A percentile compares a stretch with the other conserved stretches of the same genome.
Conservation (phyloP, 305 asterid genomes). For the Fraxinus xanthoxyloides region DNA sequence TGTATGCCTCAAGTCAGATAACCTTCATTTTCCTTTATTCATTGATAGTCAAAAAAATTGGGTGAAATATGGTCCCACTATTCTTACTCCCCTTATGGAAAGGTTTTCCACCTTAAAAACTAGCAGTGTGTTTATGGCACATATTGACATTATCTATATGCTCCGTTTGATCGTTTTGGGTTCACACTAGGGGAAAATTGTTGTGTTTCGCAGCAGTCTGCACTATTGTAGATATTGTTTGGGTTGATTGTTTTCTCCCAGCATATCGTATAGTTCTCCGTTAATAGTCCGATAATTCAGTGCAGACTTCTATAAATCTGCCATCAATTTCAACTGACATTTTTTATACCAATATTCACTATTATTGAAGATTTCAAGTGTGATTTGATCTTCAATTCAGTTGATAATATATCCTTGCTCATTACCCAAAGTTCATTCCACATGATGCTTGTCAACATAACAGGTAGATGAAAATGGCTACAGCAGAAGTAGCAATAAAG, state of each 20-base stretch:
- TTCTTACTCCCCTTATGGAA: not conserved
- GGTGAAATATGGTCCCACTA: not conserved
- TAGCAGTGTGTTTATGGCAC: not conserved
- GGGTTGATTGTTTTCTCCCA: not conserved
- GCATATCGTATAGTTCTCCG: not conserved
- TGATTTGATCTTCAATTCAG: not conserved
- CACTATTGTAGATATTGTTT: not conserved
- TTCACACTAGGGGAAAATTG: not conserved
- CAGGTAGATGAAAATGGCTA: not conserved
- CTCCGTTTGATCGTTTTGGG: not conserved
- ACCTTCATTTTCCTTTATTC: not conserved
- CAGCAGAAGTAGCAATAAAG: not conserved
- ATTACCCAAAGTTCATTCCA: not conserved
- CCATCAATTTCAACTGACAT: not conserved
- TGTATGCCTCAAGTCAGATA: not conserved
- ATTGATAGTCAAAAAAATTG: not conserved
- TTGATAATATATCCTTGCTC: not conserved
- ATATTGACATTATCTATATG: not conserved
- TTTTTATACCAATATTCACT: not conserved
- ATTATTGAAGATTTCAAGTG: not conserved
- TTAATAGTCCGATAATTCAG: not conserved
- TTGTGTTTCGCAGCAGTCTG: not conserved
- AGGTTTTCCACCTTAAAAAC: not conserved
- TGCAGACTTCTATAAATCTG: not conserved
- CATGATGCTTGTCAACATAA: not conserved